Evolutionary conservation across 2,329 filamentous ascomycete genomes (phyloP).

Genomic region (Aaosphaeria arxii): DNA sequence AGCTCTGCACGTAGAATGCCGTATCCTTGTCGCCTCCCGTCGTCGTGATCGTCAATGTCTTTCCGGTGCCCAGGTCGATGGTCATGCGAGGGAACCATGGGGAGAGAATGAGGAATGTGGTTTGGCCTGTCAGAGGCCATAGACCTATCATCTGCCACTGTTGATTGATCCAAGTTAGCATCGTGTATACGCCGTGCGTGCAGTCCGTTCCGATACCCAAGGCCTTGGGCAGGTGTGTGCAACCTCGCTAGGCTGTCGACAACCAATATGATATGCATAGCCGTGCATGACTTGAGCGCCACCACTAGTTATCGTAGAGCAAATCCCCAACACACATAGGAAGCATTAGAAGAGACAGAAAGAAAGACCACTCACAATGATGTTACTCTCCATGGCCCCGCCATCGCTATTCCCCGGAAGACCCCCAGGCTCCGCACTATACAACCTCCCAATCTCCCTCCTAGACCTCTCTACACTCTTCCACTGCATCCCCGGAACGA

Average conservation of each 20-base stretch:
- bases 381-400: constrained; percentile 71
- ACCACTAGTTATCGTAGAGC: no score
- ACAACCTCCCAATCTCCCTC: constrained; percentile 57
- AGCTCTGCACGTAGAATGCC: constrained; percentile 60
- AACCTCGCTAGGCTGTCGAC: no score
- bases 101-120: constrained; percentile 60
- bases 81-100: constrained; percentile 49
- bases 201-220: no score
- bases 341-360: no score
- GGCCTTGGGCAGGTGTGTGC: no score
- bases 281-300: no score
- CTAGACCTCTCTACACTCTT: constrained; percentile 55
- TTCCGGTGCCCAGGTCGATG: constrained; percentile 56
- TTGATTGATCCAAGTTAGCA: not conserved
- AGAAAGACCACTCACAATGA: constrained; percentile 18
- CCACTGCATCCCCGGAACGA: constrained; percentile 57
- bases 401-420: constrained; percentile 70
- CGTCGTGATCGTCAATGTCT: constrained; percentile 54
- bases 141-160: constrained; percentile 35
- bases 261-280: no score
- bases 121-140: constrained; percentile 55
- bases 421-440: constrained; percentile 53
- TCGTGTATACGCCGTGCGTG: no score
- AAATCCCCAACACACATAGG: no score
- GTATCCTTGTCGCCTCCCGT: constrained; percentile 49